A percentile compares a stretch with the other conserved stretches of the same genome.
Conservation (phyloP, 805 yeast genomes). For the Hemisphaericaspora nanyangensis region DNA sequence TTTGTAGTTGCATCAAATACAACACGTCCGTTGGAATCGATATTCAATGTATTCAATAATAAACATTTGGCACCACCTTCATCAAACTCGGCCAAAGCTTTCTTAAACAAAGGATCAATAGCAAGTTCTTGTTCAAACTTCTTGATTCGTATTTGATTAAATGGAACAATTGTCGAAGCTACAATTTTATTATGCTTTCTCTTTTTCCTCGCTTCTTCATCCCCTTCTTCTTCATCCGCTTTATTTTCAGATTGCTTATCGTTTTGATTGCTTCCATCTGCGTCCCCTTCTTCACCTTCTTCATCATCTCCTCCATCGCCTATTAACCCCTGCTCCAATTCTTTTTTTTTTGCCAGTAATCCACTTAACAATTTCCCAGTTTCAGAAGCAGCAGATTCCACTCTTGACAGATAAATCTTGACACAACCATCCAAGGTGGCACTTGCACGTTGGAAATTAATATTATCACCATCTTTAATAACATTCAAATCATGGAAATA, state of each 20-base stretch:
- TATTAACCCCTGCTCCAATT: constrained; percentile 19
- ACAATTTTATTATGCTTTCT: constrained; percentile 29
- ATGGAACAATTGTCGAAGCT: constrained; percentile 49
- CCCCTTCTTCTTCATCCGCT: constrained; percentile 17
- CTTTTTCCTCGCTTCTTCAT: constrained; percentile 19
- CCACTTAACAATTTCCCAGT: constrained; percentile 83
- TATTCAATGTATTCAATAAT: constrained; percentile 55
- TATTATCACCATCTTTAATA: constrained; percentile 43
- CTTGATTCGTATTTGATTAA: constrained; percentile 48
- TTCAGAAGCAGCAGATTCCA: constrained; percentile 88
- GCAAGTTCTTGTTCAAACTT: constrained; percentile 60
- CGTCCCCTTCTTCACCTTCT: constrained; percentile 11
- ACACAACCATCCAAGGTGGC: constrained; percentile 94
- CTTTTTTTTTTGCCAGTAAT: constrained; percentile 41
- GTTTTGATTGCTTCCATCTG: not conserved
- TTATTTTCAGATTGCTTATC: constrained; percentile 5
- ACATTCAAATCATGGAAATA: constrained; percentile 50
- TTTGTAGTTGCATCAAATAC: constrained; percentile 60
- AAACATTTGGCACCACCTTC: constrained; percentile 80
- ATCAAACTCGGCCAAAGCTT: constrained; percentile 72
- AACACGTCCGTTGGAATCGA: constrained; percentile 52
- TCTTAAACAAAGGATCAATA: constrained; percentile 73
- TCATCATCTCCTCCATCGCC: constrained; percentile 21
- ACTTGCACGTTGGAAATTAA: constrained; percentile 87
- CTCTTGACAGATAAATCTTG: constrained; percentile 84